Base-by-base conservation (phyloP, 83 land plant species). In the Picea abies region DNA sequence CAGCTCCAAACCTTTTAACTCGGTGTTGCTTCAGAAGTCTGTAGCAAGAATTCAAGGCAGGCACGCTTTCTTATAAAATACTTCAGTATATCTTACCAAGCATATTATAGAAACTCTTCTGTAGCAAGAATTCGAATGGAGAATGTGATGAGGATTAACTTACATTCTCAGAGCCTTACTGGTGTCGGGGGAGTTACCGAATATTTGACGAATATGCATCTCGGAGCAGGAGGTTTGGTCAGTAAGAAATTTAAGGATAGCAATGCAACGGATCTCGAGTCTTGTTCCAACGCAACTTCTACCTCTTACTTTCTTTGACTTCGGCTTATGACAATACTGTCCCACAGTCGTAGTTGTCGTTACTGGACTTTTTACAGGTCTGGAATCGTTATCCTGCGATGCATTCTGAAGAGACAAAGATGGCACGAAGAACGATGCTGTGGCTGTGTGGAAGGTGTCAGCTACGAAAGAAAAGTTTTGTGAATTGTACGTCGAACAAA, bases 81-180 rank as follows among this genome's bases (percentile, higher is more conserved):
- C 56, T 52, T 52, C 52, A 47, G 56, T 52, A 52, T 49, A 49
- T 49, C 10, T 49, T 10, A 8, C 11, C 1, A 6, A 39, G 19
- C 47, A 19, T 19, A 23, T 10, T 15, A 41, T 6, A 37, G 39
- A 16, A 73, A 73, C 77, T 73, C 20, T 19, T 5, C 11, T 37
- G 41, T 73, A 19, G 47, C 10, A 5, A 2, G 8, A 37, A 73
- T 17, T 4, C 70, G 5, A 35, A 10, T 23, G 23, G 11, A 65
- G 68, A 6, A 65, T 65, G 68, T 4, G 22, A 20, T n/a, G 67
- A 65, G 68, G 26, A 65, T 20, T 19, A n/a, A 3, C 84, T 82
- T 63, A 92, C 94, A 89, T 81, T 78, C 94, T 75, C 2, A 92
- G 88, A 20, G 94, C 94, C 76, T 92, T 92, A 90, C 94, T 92